Conservation (phyloP, 2,329 filamentous ascomycete genomes). For the Metarhizium brunneum region DNA sequence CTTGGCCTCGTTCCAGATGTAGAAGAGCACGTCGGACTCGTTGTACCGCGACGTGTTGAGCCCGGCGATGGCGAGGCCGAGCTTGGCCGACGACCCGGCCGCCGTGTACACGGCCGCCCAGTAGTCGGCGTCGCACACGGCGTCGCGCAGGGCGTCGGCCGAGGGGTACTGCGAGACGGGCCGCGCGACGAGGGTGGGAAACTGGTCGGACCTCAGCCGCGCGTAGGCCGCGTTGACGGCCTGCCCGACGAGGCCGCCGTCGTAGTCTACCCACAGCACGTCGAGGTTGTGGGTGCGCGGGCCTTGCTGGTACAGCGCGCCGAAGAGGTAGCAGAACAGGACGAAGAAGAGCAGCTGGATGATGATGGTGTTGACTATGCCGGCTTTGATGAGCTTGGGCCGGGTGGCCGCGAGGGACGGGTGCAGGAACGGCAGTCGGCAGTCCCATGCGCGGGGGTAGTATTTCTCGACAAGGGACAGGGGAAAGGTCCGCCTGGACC, state of each 20-base stretch:
- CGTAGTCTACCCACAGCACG: slow-evolving; percentile 16
- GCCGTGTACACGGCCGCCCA: slow-evolving; percentile 12
- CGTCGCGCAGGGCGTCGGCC: slow-evolving; percentile 2
- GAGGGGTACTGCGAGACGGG: slow-evolving; percentile 7
- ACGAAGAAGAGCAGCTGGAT: slow-evolving; percentile 31
- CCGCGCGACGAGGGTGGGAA: slow-evolving; percentile 11
- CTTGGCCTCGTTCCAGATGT: slow-evolving; percentile 13
- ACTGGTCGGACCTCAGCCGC: slow-evolving; percentile 7
- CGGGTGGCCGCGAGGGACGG: slow-evolving; percentile 5
- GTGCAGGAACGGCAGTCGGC: slow-evolving; percentile 2
- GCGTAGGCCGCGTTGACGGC: slow-evolving; percentile 13
- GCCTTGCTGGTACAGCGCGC: slow-evolving; percentile 12
- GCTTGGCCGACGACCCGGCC: slow-evolving; percentile 6
- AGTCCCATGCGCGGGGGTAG: slow-evolving; percentile 11
- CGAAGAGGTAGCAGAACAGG: slow-evolving; percentile 15
- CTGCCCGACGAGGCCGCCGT: slow-evolving; percentile 12
- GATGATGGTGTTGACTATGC: slow-evolving; percentile 9
- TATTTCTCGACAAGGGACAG: neutral
- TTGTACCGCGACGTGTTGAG: slow-evolving; percentile 8
- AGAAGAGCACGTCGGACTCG: slow-evolving; percentile 8
- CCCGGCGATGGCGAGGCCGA: slow-evolving; percentile 8
- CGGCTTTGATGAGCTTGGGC: slow-evolving; percentile 10
- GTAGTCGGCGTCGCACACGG: slow-evolving; percentile 10
- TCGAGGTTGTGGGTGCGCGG: slow-evolving; percentile 9
- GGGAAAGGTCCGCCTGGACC: neutral